Base-by-base conservation (phyloP, 768 basidiomycete species). In the Boletus bicolor region DNA sequence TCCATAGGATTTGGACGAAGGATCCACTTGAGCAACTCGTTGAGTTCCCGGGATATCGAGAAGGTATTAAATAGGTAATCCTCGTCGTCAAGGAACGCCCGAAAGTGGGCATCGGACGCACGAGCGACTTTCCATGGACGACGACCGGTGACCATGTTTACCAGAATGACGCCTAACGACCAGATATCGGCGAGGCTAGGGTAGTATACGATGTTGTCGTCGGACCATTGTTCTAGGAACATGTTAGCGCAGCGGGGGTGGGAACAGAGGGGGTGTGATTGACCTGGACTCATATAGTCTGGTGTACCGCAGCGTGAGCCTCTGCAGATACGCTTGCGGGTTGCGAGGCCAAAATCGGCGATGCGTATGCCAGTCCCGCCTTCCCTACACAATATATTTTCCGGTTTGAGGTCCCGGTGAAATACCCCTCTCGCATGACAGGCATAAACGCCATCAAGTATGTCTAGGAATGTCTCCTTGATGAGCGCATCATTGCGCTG, bases 391-490 rank as follows among this genome's bases (percentile, higher is more conserved):
- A 93, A 73, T 28, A 92, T 77, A 68, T 87, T 91, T 68, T 93
- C 92, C 0, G 91, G 91, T 70, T 94, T 93, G 64, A 95, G 80
- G 64, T 93, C 91, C 26, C 91, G 87, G 72, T 94, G 93, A 66
- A 81, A 91, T 58, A 94, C 82, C 10, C 84, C 82, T 41, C 77
- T 75, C 41, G 74, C 68, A 64, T 94, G 91, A 64, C 87, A 91
- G 66, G 86, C 79, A 47, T 86, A 78, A 42, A 94, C 82, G 1
- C 88, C 88, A 59, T 91, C 88, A 49, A 94, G 73, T 48, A 95
- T 81, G 65, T 93, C 86, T n/a, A 89, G 59, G 70, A 91, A 93
- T 37, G 84, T 79, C 32, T 71, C 67, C 66, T 81, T 86, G 75
- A 92, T 82, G 58, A 87, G 79, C 5, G 69, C 68, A 57, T 82